Evolutionary conservation across 2,329 filamentous ascomycete species (phyloP).

Genomic region (Annulohypoxylon truncatum): DNA sequence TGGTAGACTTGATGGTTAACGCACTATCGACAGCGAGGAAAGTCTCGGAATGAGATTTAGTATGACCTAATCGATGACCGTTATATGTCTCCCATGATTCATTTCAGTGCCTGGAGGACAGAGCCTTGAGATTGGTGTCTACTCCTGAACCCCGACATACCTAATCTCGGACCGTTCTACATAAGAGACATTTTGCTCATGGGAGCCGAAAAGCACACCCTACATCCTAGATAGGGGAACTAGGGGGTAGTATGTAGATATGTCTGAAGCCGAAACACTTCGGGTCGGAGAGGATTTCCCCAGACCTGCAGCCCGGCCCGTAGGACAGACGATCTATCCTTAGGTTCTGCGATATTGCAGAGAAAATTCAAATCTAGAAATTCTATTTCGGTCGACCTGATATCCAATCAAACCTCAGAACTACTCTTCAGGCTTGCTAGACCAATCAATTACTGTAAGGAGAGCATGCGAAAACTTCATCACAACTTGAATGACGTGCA

Average conservation of each 20-base stretch:
- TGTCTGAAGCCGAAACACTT: conserved; percentile 38
- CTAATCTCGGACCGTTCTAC: not conserved
- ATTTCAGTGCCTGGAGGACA: not conserved
- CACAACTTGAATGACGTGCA: not conserved
- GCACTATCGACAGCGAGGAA: not conserved
- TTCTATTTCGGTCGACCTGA: not conserved
- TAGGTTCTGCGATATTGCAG: conserved; percentile 1
- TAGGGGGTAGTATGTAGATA: conserved; percentile 15
- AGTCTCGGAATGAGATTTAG: not conserved
- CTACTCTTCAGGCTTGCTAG: not conserved
- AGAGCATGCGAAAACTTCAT: not conserved
- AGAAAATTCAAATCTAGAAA: not conserved
- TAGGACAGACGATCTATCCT: conserved; percentile 19
- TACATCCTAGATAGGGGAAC: not conserved
- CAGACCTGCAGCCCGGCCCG: conserved; percentile 13
- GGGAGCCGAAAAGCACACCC: not conserved
- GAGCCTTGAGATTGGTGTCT: not conserved
- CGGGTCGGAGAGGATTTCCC: conserved; percentile 28
- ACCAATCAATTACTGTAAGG: not conserved
- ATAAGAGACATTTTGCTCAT: not conserved
- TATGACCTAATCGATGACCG: not conserved
- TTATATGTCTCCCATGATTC: not conserved
- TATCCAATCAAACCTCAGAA: not conserved
- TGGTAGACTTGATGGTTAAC: not conserved
- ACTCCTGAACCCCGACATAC: not conserved